Evolutionary conservation across 2,329 filamentous ascomycete species (phyloP).

Genomic region (Sporothrix inflata): DNA sequence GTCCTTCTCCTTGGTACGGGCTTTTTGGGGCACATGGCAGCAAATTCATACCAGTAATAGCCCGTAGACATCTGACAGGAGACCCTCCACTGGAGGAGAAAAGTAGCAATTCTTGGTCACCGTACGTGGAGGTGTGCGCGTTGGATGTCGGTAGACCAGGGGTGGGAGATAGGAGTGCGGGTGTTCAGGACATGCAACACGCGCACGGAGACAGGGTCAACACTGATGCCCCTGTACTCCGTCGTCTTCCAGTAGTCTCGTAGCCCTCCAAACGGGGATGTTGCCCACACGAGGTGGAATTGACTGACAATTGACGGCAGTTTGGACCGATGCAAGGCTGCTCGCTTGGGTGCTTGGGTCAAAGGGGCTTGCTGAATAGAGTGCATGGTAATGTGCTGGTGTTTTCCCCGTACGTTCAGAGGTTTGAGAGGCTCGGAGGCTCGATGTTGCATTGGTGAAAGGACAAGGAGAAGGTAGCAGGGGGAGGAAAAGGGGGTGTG

Average conservation of each 20-base stretch:
- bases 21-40: not conserved
- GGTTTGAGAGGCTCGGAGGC: not conserved
- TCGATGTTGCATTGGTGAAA: conserved; percentile 29
- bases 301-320: not conserved
- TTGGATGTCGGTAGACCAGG: not conserved
- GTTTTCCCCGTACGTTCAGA: not conserved
- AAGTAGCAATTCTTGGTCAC: conserved; percentile 6
- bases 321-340: not conserved
- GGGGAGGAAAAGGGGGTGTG: conserved; percentile 37
- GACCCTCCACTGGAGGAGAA: not conserved
- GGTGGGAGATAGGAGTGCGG: conserved; percentile 27
- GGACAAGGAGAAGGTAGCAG: conserved; percentile 32
- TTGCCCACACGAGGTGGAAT: not conserved
- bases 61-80: not conserved
- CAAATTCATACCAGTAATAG: not conserved
- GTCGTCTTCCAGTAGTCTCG: not conserved
- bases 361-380: not conserved
- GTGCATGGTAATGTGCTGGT: conserved; percentile 2
- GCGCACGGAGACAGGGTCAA: conserved; percentile 23
- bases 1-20: not conserved
- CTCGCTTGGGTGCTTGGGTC: conserved; percentile 13
- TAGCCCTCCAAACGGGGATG: not conserved
- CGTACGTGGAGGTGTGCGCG: not conserved
- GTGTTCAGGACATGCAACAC: conserved; percentile 30
- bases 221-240: not conserved